Evolutionary conservation across 257 asterid species (phyloP).

Genomic region (Paulownia fortunei): DNA sequence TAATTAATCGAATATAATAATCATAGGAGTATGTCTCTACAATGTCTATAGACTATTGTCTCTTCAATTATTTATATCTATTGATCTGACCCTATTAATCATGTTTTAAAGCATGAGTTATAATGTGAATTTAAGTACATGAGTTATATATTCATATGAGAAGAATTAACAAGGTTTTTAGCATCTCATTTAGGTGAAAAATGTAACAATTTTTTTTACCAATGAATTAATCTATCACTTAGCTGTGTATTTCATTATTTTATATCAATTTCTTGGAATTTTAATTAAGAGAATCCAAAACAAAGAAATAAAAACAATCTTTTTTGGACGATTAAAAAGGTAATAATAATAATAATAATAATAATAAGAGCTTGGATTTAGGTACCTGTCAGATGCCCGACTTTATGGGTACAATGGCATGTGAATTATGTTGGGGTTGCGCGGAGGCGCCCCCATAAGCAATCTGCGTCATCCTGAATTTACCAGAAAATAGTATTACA

Average conservation of each 20-base stretch:
- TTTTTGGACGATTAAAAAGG: background rate
- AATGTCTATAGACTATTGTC: too few species aligned
- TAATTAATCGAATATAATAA: background rate
- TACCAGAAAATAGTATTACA: background rate
- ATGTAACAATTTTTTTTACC: too few species aligned
- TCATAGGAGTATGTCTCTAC: background rate
- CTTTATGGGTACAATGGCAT: constrained; percentile 45
- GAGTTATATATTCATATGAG: too few species aligned
- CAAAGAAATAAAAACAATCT: background rate
- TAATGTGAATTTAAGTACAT: too few species aligned
- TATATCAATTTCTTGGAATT: background rate
- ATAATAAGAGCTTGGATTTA: constrained; percentile 6
- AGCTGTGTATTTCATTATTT: background rate
- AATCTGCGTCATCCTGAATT: background rate
- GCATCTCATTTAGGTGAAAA: background rate
- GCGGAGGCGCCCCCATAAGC: background rate
- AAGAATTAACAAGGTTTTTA: too few species aligned
- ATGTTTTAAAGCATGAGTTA: too few species aligned
- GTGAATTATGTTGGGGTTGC: constrained; percentile 24
- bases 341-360: background rate
- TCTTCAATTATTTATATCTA: too few species aligned
- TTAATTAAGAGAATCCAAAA: background rate
- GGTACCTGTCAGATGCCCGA: constrained; percentile 47
- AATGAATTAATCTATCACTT: too few species aligned
- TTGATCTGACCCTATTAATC: too few species aligned